A percentile compares a stretch with the other conserved stretches of the same genome.
These are phyloP conservation scores for Mortierella claussenii DNA, from an alignment of 192 early-diverging fungal genomes.

Conservation along the genomic window DNA sequence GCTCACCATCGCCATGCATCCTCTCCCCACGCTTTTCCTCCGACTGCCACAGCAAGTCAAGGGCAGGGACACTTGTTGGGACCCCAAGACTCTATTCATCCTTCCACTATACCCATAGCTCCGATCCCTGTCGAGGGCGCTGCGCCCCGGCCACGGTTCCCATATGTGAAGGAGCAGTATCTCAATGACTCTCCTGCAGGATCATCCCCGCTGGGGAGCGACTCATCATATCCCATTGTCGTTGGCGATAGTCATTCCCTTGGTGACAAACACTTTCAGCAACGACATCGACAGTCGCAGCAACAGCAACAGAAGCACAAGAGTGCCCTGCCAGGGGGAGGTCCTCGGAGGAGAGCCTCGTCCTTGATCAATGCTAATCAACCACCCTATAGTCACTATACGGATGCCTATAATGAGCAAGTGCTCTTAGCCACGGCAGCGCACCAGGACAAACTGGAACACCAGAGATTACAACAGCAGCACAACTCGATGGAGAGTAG, in stretches of 20 bases:
- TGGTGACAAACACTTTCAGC: conserved; percentile 6
- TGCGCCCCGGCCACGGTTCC: conserved; percentile 17
- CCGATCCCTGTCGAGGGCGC: conserved; percentile 37
- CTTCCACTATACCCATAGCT: conserved; percentile 45
- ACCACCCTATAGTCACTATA: conserved; percentile 22
- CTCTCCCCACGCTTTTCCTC: conserved; percentile 20
- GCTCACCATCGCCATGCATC: conserved; percentile 26
- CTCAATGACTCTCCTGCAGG: conserved; percentile 39
- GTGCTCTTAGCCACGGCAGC: conserved; percentile 40
- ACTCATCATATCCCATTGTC: conserved; percentile 22
- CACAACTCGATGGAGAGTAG: conserved; percentile 21
- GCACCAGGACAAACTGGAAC: conserved; percentile 46
- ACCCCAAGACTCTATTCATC: conserved; percentile 38
- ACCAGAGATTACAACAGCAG: conserved; percentile 26
- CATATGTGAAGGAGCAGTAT: conserved; percentile 29
- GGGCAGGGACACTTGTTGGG: conserved; percentile 7
- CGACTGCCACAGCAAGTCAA: background rate
- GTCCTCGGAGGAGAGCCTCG: conserved; percentile 35
- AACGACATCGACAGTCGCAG: background rate
- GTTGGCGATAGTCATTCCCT: conserved; percentile 1
- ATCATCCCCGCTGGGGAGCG: conserved; percentile 31
- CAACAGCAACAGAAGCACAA: conserved; percentile 5
- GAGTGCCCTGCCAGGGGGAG: conserved; percentile 29
- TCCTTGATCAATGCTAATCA: conserved; percentile 21
- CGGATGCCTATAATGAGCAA: conserved; percentile 44